Evolutionary conservation across 495 filamentous ascomycete genomes (phyloP), one percentile per base, ranked within the genome.

Genomic region (Penicillium alfredii): DNA sequence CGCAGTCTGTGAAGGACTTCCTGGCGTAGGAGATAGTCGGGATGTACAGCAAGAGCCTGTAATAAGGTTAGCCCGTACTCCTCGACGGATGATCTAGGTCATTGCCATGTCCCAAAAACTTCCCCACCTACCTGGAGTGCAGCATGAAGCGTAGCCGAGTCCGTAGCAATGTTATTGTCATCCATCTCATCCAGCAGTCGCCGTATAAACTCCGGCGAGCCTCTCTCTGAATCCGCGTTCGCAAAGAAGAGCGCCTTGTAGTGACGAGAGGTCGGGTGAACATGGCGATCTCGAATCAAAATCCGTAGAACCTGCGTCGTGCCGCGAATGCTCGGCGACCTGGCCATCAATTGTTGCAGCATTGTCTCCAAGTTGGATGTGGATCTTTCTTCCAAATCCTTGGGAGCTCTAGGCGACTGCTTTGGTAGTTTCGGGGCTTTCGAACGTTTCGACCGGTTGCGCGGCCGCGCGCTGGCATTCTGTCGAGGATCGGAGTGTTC

Each of bases 1-100:
- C 74, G 74, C 26, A 77, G 62, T 13, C 77, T 77, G 27, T 69
- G 54, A 15, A 97, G 59, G n/a, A 94, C 67, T 19, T 81, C 67
- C 22, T 71, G 67, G 14, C 88, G 80, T 8, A 88, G 66, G 1
- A 88, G 27, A 44, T 92, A 88, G 57, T 96, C 81, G 1, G 90
- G 88, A 56, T 95, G 88, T 14, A 93, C 77, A 9, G 86, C 77
- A 14, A 89, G 75, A 34, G 23, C 5, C 23, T n/a, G 11, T 25
- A 8, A 4, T 3, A 25, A 25, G 8, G 5, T 25, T n/a, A 25
- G 23, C 11, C 23, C 8, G 2, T 25, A 25, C 11, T 25, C 23
- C 11, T n/a, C 11, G 23, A n/a, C n/a, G n/a, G n/a, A n/a, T n/a
- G n/a, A n/a, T n/a, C n/a, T n/a, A n/a, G n/a, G n/a, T n/a, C n/a